Base-by-base conservation (phyloP, 768 basidiomycete species). In the Strobilomyces confusus region DNA sequence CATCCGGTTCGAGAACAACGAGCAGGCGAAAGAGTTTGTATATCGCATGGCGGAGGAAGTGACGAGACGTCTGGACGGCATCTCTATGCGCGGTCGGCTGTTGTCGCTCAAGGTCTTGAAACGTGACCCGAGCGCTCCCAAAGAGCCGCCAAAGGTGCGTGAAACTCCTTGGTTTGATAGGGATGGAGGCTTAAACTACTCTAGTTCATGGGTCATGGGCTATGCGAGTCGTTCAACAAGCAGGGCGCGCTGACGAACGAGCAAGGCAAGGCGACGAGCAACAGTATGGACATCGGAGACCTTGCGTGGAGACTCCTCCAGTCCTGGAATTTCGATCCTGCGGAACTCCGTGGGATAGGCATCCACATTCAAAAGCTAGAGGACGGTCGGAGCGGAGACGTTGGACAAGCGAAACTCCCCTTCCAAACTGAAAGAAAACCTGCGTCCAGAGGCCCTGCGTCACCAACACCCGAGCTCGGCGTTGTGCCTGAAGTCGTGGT, bases 351-450 rank as follows among this genome's bases (percentile, higher is more conserved):
- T 20, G 95, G 95, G 1, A 81, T 98, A 51, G 93, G 91, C 0
- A 86, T 98, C 9, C 92, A 95, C 62, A 81, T 98, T 13, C 85
- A 88, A 63, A 98, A 94, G 66, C 77, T 98, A 5, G 92, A 97
- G 69, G 73, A 77, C 8, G 61, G 29, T 9, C 29, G 65, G 22
- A 62, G 58, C 14, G 62, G 66, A 11, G 73, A 76, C 15, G 58
- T 70, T 5, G 86, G 83, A 1, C 92, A 93, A 64, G 78, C 72
- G 3, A 73, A 74, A 13, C 68, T 93, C 26, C 73, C 78, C 0
- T 95, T 95, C 68, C 74, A 74, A 49, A 64, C 60, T 12, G 51
- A 56, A 13, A 52, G 22, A 26, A 51, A 29, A 36, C 32, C 32
- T 9, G 30, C 44, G 17, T 42, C 58, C 7, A 29, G 5, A 29